Base-by-base conservation (phyloP, 371 early-diverging fungal genomes). In the Mucor saturninus region DNA sequence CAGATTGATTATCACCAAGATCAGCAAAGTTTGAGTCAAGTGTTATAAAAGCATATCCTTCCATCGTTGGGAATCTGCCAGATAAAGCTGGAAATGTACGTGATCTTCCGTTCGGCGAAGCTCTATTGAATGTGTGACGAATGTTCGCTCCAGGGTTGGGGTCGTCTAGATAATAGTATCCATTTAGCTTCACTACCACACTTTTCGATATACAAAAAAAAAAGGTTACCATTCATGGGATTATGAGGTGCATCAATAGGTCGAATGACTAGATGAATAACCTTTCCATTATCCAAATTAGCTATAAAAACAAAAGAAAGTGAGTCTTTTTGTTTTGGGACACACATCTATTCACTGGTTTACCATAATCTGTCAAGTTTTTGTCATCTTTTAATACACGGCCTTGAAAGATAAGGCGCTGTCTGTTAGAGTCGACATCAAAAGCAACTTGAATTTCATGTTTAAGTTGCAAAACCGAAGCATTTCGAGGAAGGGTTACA, bases 341-440 rank as follows among this genome's bases (percentile, higher is more conserved):
- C 13, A 14, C 35, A 43, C 10, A 10, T 38, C 14, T 49, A 26
- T 21, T 21, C 6, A 9, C 4, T 7, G 35, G 9, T 30, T 61
- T 82, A 86, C 86, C 83, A 69, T 86, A 86, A 42, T 86, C 85
- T 2, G 75, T 62, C 56, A 86, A 56, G 13, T 64, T 56, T 42
- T 84, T 81, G 48, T 83, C 85, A 56, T 87, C 85, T 51, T 77
- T 82, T 37, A 87, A 72, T 1, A 87, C 82, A 58, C 79, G 74
- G 53, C 87, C 87, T 65, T 83, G 84, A 54, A 83, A 87, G 60
- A 87, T 87, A 51, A 87, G 65, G 7, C 87, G 82, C 51, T 87
- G 87, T 28, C 85, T 77, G 43, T 73, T 71, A 37, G 73, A 76
- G 7, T 83, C 83, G 2, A 87, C 84, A 61, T 84, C 75, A 54